phyloP scores from a whole-genome alignment of 2,329 filamentous ascomycete genomes.

The Lecanicillium sp. region DNA sequence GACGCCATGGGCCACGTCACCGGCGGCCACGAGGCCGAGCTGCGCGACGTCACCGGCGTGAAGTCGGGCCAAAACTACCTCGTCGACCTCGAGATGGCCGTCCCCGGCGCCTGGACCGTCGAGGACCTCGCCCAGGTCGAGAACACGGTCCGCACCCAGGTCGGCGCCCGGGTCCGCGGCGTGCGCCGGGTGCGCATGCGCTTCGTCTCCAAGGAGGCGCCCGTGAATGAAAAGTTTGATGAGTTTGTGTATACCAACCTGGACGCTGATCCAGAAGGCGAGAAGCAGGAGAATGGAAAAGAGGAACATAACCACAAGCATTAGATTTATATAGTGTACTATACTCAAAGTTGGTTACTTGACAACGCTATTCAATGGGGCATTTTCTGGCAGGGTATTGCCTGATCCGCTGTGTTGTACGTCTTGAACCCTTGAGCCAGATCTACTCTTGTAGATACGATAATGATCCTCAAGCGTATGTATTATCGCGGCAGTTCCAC shows the following conservation, averaged over 20 bases:
- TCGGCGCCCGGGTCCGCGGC: constrained; percentile 74
- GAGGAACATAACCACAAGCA: constrained; percentile 11
- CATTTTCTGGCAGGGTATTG: too few species aligned
- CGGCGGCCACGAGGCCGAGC: constrained; percentile 54
- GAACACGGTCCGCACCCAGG: constrained; percentile 61
- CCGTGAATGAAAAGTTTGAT: constrained; percentile 57
- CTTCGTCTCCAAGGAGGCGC: constrained; percentile 66
- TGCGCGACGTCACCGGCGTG: constrained; percentile 77
- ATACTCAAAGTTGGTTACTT: too few species aligned
- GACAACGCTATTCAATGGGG: too few species aligned
- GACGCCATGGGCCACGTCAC: constrained; percentile 51
- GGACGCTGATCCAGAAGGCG: constrained; percentile 53
- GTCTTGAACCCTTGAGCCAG: too few species aligned
- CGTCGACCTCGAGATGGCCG: constrained; percentile 79
- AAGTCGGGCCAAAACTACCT: constrained; percentile 97
- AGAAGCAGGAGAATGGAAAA: constrained; percentile 6
- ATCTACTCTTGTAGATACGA: not conserved
- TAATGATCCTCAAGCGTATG: too few species aligned
- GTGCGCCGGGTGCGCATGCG: constrained; percentile 78
- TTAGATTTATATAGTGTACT: constrained; percentile 4
- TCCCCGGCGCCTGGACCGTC: constrained; percentile 71
- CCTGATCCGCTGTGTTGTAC: too few species aligned
- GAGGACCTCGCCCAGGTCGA: constrained; percentile 66
- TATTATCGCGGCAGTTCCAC: not conserved
- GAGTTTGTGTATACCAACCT: constrained; percentile 70